phyloP scores from a whole-genome alignment of 1,284 basidiomycete genomes.

The Pisolithus thermaeus region DNA sequence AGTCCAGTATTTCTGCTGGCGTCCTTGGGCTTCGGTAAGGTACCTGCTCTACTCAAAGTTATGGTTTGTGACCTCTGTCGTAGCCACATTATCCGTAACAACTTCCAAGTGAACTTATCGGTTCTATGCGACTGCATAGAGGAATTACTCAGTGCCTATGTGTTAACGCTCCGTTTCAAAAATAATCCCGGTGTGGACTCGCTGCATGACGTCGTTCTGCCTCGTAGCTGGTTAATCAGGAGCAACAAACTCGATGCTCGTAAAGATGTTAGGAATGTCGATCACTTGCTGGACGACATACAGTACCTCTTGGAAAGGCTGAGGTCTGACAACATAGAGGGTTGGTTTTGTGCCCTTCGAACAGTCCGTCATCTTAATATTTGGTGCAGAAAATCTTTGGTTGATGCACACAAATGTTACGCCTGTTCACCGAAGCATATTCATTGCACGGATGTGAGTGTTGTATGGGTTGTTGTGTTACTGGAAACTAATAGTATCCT shows the following conservation, averaged over 20 bases:
- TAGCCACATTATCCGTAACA: constrained; percentile 37
- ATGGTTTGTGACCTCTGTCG: background rate
- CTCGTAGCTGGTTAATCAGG: constrained; percentile 40
- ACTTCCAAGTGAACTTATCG: constrained; percentile 33
- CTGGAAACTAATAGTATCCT: background rate
- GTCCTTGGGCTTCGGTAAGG: constrained; percentile 19
- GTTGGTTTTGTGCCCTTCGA: constrained; percentile 6
- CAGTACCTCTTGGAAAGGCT: constrained; percentile 12
- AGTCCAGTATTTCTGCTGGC: constrained; percentile 25
- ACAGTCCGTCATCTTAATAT: background rate
- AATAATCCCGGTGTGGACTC: constrained; percentile 3
- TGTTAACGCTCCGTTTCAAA: constrained; percentile 27
- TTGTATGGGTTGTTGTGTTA: background rate
- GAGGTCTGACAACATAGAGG: constrained; percentile 8
- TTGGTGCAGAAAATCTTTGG: constrained; percentile 9
- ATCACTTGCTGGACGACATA: constrained; percentile 9
- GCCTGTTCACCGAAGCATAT: constrained; percentile 15
- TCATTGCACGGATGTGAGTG: constrained; percentile 24
- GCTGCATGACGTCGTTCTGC: constrained; percentile 41
- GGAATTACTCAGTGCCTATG: constrained; percentile 32
- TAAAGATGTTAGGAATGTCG: constrained; percentile 3
- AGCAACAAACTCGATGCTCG: constrained; percentile 14
- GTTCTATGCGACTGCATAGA: constrained; percentile 30
- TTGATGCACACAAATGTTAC: constrained; percentile 19
- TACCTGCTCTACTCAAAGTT: background rate